Conservation (phyloP, 1,284 basidiomycete species). For the Fomitopsis pinicola region DNA sequence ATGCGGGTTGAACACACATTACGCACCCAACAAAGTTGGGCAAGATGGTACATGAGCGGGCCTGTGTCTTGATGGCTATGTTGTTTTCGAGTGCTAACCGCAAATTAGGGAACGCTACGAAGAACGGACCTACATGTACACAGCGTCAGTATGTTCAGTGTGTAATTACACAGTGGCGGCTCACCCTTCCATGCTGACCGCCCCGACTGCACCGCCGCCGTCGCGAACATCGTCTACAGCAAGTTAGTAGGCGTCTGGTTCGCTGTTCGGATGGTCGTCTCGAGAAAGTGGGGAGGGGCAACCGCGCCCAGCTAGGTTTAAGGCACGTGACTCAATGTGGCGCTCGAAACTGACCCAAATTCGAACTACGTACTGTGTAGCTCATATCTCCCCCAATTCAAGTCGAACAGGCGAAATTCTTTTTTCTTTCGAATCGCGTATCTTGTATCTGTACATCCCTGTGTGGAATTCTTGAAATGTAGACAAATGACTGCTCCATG, state of each 20-base stretch:
- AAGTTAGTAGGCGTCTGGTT: neutral
- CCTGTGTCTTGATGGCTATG: conserved; percentile 85
- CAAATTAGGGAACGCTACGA: conserved; percentile 91
- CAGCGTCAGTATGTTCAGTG: neutral
- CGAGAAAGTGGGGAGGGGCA: no score
- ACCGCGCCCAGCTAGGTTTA: no score
- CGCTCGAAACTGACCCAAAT: no score
- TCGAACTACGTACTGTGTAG: no score
- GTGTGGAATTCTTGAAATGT: no score
- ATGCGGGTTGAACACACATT: neutral
- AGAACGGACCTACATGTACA: conserved; percentile 75
- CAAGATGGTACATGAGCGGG: conserved; percentile 70
- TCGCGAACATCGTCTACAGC: conserved; percentile 20
- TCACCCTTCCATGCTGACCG: conserved; percentile 40
- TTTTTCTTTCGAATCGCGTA: no score
- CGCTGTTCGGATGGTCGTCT: no score
- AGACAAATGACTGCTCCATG: no score
- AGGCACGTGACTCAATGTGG: no score
- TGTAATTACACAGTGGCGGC: neutral
- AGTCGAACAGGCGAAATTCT: no score
- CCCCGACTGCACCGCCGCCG: conserved; percentile 29
- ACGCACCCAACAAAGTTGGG: conserved; percentile 91
- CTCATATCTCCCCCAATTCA: no score
- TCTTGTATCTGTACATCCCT: no score
- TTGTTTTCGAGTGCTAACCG: conserved; percentile 64